Evolutionary conservation across 495 filamentous ascomycete species (phyloP).

Genomic region (Aspergillus sclerotiicarbonarius): DNA sequence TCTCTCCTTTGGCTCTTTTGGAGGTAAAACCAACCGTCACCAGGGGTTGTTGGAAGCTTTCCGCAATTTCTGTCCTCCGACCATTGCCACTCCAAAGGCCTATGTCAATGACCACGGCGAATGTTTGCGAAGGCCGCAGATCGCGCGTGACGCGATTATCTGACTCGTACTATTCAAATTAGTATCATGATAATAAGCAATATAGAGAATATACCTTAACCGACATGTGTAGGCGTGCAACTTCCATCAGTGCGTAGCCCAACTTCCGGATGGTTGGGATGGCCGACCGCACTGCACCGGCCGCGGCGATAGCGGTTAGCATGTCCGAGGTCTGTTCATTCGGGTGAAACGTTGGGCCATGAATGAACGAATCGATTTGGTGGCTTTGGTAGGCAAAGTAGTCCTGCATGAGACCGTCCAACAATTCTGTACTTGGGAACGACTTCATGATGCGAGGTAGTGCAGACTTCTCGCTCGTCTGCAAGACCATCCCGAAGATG

Average conservation of each 20-base stretch:
- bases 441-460: conserved; percentile 51
- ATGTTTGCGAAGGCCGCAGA: conserved; percentile 53
- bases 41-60: conserved; percentile 54
- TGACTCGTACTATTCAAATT: conserved; percentile 42
- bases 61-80: conserved; percentile 67
- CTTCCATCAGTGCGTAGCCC: conserved; percentile 62
- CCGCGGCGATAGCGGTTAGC: conserved; percentile 51
- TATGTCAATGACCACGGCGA: conserved; percentile 54
- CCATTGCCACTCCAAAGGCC: conserved; percentile 67
- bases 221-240: conserved; percentile 50
- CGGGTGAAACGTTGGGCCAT: conserved; percentile 53
- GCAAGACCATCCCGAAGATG: conserved; percentile 57
- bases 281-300: conserved; percentile 54
- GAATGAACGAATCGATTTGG: conserved; percentile 54
- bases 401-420: conserved; percentile 60
- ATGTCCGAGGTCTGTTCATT: conserved; percentile 54
- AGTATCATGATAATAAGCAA: background rate
- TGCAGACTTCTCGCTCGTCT: conserved; percentile 46
- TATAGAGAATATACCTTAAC: conserved; percentile 33
- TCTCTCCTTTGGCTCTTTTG: background rate
- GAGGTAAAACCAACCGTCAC: conserved; percentile 37
- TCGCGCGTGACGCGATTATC: conserved; percentile 56
- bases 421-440: conserved; percentile 57
- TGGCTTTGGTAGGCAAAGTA: conserved; percentile 53
- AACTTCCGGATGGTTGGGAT: conserved; percentile 58